phyloP scores from a whole-genome alignment of 495 filamentous ascomycete genomes.

The Neurospora sp. region DNA sequence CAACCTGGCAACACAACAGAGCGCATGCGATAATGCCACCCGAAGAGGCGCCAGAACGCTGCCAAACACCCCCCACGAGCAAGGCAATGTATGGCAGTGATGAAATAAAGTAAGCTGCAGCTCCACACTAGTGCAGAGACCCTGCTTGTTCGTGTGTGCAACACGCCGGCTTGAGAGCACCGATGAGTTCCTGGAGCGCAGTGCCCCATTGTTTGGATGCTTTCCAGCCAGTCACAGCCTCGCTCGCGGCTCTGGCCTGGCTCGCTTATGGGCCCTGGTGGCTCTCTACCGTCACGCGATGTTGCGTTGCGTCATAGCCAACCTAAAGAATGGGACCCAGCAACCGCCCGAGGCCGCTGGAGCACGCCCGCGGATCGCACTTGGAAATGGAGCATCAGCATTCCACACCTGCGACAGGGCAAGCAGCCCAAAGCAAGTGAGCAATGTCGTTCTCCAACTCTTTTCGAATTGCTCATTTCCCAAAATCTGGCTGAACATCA shows the following conservation, averaged over 20 bases:
- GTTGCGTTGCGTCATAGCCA: conserved; percentile 1
- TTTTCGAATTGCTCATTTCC: conserved; percentile 1
- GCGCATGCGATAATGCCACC: neutral
- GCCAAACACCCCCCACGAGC: neutral
- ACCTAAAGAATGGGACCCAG: neutral
- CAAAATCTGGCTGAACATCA: neutral
- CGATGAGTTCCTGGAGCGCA: neutral
- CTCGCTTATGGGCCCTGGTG: neutral
- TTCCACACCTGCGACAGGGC: neutral
- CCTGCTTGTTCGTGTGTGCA: neutral
- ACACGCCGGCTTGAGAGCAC: neutral
- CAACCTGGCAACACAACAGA: neutral
- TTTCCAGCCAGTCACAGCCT: neutral
- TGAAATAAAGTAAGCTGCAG: conserved; percentile 1
- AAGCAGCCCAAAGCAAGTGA: neutral
- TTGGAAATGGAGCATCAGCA: neutral
- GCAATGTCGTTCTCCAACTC: neutral
- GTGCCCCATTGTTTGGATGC: neutral
- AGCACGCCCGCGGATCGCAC: neutral
- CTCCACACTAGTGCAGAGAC: neutral
- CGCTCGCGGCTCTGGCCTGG: neutral
- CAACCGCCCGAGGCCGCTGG: neutral
- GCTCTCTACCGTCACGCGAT: neutral
- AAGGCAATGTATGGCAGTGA: neutral
- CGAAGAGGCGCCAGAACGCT: neutral